Base-by-base conservation (phyloP, 1,284 basidiomycete species). In the Sanghuangporus weigelae region DNA sequence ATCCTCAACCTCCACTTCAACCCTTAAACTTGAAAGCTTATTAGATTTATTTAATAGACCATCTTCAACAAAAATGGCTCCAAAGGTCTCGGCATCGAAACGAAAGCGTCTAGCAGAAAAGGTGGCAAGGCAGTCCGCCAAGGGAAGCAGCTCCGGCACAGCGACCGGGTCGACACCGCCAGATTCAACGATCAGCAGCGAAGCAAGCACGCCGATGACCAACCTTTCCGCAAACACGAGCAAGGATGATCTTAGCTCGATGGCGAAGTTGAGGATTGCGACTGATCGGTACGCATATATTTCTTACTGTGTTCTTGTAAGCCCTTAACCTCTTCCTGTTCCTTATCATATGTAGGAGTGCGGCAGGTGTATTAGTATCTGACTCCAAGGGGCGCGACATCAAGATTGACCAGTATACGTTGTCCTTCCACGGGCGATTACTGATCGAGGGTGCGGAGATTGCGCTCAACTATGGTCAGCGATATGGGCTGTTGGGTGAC, bases 341-440 rank as follows among this genome's bases (percentile, higher is more conserved):
- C 26, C 26, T 31, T 23, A 51, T 38, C 42, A 39, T 31, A n/a
- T 71, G 38, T 69, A 92, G 91, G 84, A 93, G 90, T 69, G 92
- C 93, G 2, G 83, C 90, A 49, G 96, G 97, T 72, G 96, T 98
- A 21, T 83, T 99, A 48, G 89, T 93, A 56, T 98, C 95, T 54
- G 97, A 99, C 79, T 76, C 83, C 63, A 95, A 98, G 77, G 85
- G 88, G 63, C 89, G 96, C 67, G 96, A 99, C 80, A 91, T 99
- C 83, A 98, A 98, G 81, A 96, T 99, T 70, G 95, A 98, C 74
- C 85, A 89, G 59, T 99, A 89, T 77, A 97, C 95, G 4, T 86
- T 99, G 62, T 98, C 95, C 3, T 99, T 98, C 86, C 96, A 99
- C 74, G 96, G 96, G 44, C 87, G 96, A 63, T 81, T 98, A 31